Conservation (phyloP, 192 early-diverging fungal species). For the Coemansia sp. region DNA sequence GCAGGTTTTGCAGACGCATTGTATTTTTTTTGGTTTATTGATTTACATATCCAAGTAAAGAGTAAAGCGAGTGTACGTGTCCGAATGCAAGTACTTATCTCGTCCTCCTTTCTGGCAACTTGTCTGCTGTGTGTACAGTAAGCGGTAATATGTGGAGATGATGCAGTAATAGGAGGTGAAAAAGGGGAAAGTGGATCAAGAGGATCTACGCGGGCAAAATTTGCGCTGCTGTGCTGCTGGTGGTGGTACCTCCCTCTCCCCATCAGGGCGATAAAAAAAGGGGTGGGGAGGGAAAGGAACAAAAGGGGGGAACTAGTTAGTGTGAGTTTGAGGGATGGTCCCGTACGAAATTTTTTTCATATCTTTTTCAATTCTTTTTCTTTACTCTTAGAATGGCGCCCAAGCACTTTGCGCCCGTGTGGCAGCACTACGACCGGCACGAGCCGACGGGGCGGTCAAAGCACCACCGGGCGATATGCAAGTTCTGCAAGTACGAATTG, state of each 20-base stretch:
- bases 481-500: slow-evolving; percentile 52
- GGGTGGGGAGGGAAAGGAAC: no score
- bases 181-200: no score
- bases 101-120: no score
- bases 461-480: slow-evolving; percentile 55
- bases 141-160: no score
- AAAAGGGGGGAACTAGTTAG: no score
- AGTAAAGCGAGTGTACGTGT: neutral
- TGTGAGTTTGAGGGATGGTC: neutral
- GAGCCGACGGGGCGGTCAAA: slow-evolving; percentile 56
- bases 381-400: slow-evolving; percentile 36
- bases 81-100: neutral
- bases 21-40: neutral
- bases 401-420: slow-evolving; percentile 57
- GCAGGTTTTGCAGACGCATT: slow-evolving; percentile 4
- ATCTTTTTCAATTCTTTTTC: slow-evolving; percentile 5
- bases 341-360: slow-evolving; percentile 9
- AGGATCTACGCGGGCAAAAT: no score
- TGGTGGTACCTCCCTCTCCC: no score
- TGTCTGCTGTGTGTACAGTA: no score
- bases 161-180: no score
- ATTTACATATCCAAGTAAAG: neutral
- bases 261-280: no score
- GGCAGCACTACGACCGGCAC: slow-evolving; percentile 55
- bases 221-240: no score